Base-by-base conservation (phyloP, 2,329 filamentous ascomycete genomes). In the Trichoderma aggressivum region DNA sequence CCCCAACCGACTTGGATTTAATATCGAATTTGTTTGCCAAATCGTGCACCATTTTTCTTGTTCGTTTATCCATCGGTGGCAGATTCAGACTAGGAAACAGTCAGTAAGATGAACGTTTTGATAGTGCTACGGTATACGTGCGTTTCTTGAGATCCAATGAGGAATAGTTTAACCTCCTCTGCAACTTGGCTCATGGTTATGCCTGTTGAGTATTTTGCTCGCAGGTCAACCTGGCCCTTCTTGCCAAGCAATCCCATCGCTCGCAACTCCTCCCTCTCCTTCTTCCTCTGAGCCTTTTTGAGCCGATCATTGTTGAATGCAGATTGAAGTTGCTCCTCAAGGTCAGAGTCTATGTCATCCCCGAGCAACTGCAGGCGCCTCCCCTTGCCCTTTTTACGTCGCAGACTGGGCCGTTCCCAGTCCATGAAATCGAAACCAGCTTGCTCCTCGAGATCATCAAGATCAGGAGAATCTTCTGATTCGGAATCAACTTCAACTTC, bases 371-470 rank as follows among this genome's bases (percentile, higher is more conserved):
- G 83, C 59, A 83, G 85, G 73, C 88, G 87, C 16, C 86, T 84
- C 56, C 88, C 89, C 79, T 92, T 93, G 74, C 86, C 84, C 76
- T 89, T 91, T 73, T 86, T 89, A 58, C 80, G 79, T 70, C 85
- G 87, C 7, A 94, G 79, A 67, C 89, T 93, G 1, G 90, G 89
- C 30, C 90, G 86, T 18, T 92, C 87, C 81, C 92, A 93, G 76
- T 97, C 93, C 91, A 96, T 95, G 58, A 97, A 84, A 77, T 97
- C 94, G 74, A 97, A 91, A 10, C 89, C 92, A 72, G 91, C 89
- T 72, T 89, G 87, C 2, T 81, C 81, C 14, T 53, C 39, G 24
- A 62, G 32, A 39, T 55, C 5, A 24, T 24, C 50, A 6, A 18
- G 28, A 10, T 60, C 70, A 1, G 55, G 36, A n/a, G 10, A n/a